These are phyloP conservation scores for Penicillium sp. DNA, from an alignment of 2,329 filamentous ascomycete genomes.

Conservation along the genomic window DNA sequence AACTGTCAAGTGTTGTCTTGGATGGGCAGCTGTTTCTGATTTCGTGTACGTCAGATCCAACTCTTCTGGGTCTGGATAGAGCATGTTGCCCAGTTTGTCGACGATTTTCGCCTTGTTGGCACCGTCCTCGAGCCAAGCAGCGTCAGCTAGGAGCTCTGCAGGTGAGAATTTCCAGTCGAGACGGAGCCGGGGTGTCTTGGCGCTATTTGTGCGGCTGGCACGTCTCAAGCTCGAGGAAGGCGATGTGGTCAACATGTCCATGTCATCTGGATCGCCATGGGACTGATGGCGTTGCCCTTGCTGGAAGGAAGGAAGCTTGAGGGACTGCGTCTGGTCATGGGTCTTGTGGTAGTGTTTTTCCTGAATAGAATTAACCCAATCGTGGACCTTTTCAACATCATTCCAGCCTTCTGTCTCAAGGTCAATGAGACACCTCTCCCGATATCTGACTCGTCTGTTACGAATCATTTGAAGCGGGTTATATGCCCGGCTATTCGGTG, in stretches of 20 bases:
- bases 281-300: constrained; percentile 16
- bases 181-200: constrained; percentile 68
- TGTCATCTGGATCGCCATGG: constrained; percentile 23
- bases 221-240: constrained; percentile 43
- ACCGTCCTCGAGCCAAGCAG: constrained; percentile 83
- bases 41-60: constrained; percentile 18
- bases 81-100: constrained; percentile 70
- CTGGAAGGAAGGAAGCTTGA: constrained; percentile 46
- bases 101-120: constrained; percentile 79
- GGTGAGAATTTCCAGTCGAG: constrained; percentile 84
- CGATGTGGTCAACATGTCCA: constrained; percentile 29
- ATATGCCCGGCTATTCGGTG: constrained; percentile 66
- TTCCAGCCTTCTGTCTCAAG: constrained; percentile 74
- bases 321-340: constrained; percentile 46
- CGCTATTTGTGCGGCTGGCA: constrained; percentile 43
- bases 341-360: constrained; percentile 46
- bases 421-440: constrained; percentile 72
- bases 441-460: constrained; percentile 79
- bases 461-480: constrained; percentile 92
- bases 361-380: constrained; percentile 73
- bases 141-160: constrained; percentile 82
- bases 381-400: constrained; percentile 67
- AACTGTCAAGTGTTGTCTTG: constrained; percentile 22
- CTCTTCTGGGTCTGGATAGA: constrained; percentile 51
- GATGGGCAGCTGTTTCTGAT: constrained; percentile 3